Evolutionary conservation across 179 eudicot genomes (phyloP), one percentile per base, ranked within the genome.

Genomic region (Actinidia arguta): DNA sequence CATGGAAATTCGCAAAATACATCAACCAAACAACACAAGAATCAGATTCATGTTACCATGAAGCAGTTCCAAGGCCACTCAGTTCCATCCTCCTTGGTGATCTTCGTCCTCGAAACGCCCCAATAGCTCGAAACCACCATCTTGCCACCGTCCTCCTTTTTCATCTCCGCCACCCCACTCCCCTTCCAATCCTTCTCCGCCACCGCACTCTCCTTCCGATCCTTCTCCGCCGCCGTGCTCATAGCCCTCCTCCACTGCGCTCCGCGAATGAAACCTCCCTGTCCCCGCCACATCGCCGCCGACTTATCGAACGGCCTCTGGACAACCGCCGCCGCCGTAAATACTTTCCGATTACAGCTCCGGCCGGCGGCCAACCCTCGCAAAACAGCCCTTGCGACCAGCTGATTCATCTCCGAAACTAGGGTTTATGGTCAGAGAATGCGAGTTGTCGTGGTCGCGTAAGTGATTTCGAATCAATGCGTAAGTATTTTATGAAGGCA

Each of bases 11-110:
- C 44, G 6, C n/a, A 39, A 67, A 67, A 67, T 13, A 36, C 16
- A 11, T 46, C 69, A 63, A 63, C 12, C 42, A n/a, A 63, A 63
- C 39, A 25, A 66, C 31, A 27, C 27, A 63, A 74, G 13, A 11
- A 74, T 24, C 62, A 81, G 72, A 51, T 18, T 6, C 10, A 59
- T 3, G 27, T 76, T 91, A 94, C 98, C 98, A 92, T 93, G 79
- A 94, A 94, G 20, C 93, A 91, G 54, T 94, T 94, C 98, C 97
- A 94, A 39, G 92, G 89, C 97, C 97, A 94, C 76, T 84, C 94
- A 31, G 93, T 84, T 14, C 98, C 97, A 81, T 94, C 97, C 67
- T 88, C 94, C 22, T 85, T 88, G 1, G 83, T 85, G 18, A 93
- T 74, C 80, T 87, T 91, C 1, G 88, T 85, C 91, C 88, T 81